These are phyloP conservation scores for Leucosporidium creatinivorum DNA, from an alignment of 768 basidiomycete species.

Conservation along the genomic window DNA sequence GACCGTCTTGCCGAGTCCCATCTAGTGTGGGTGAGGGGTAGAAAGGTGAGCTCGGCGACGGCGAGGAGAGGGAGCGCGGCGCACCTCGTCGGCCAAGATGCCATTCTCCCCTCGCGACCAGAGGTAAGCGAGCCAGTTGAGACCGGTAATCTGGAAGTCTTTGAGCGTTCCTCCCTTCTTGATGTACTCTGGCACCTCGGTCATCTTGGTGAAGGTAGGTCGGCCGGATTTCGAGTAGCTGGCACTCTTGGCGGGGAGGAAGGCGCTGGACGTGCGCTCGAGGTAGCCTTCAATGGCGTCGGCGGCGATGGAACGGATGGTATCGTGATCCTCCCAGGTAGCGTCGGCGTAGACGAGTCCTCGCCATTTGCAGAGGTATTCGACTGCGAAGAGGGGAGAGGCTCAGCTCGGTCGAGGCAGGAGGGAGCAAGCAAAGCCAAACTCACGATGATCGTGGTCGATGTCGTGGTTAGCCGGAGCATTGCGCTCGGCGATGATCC, in stretches of 20 bases:
- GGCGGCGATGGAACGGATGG: constrained; percentile 69
- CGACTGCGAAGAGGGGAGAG: constrained; percentile 49
- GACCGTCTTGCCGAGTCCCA: constrained; percentile 97
- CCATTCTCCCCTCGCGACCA: constrained; percentile 95
- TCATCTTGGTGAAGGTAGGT: constrained; percentile 73
- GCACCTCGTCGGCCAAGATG: constrained; percentile 82
- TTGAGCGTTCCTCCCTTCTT: constrained; percentile 77
- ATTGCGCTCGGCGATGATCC: constrained; percentile 73
- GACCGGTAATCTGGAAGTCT: constrained; percentile 94
- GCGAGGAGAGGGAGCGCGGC: constrained; percentile 2
- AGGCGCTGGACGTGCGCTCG: constrained; percentile 63
- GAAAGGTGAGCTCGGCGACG: not conserved
- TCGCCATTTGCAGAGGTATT: constrained; percentile 97
- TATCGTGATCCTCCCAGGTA: constrained; percentile 79
- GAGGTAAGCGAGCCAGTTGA: constrained; percentile 97
- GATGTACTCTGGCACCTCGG: constrained; percentile 82
- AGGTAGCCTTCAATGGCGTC: constrained; percentile 73
- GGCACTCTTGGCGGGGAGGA: constrained; percentile 77
- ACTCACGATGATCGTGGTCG: constrained; percentile 36
- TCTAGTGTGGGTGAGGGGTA: constrained; percentile 42
- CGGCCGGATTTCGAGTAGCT: constrained; percentile 57
- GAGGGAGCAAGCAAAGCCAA: too few relatives aligned
- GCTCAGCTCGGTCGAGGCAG: constrained; percentile 44
- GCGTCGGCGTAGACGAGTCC: constrained; percentile 86
- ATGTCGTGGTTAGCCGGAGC: constrained; percentile 33